Base-by-base conservation (phyloP, 768 basidiomycete genomes). In the Phanerochaete sordida region DNA sequence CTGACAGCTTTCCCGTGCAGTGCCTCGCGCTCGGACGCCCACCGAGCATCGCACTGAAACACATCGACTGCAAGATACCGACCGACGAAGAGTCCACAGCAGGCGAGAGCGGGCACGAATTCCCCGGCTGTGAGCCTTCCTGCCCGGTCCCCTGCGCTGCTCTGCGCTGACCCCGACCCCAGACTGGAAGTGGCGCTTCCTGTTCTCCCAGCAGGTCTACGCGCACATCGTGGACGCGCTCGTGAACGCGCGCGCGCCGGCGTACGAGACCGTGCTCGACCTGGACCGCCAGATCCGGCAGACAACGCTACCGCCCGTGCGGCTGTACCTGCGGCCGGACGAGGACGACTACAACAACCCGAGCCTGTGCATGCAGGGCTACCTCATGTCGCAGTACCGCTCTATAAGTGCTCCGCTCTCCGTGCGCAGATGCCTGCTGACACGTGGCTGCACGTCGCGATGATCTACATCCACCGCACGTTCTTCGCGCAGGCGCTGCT, bases 401-500 rank as follows among this genome's bases (percentile, higher is more conserved):
- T 82, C 82, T 62, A 82, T 84, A 64, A 81, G 83, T 86, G 64
- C n/a, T n/a, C n/a, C n/a, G 39, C 21, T 57, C 31, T 55, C 4
- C 12, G 7, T 37, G 5, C 1, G 24, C n/a, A 39, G 11, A 7
- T 53, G 39, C 7, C 8, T 30, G 27, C 39, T 47, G 7, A 30
- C 37, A 28, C n/a, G 61, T 55, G 60, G 27, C 35, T 35, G 16
- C 8, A 37, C 60, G 19, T 57, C 87, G 87, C 82, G 23, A 77
- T 89, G 66, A 66, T 88, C 11, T 84, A 82, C 65, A 79, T 90
- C 37, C 88, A 90, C 65, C 78, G 86, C 51, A 87, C 84, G 54
- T 89, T 85, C 75, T 89, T 88, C 65, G 86, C 85, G 0, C 85
- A 86, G 62, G 85, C 88, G 0, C 81, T 89, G 75, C 75, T 86